phyloP scores from a whole-genome alignment of 768 basidiomycete species.

The Hygrophoropsis aurantiaca region DNA sequence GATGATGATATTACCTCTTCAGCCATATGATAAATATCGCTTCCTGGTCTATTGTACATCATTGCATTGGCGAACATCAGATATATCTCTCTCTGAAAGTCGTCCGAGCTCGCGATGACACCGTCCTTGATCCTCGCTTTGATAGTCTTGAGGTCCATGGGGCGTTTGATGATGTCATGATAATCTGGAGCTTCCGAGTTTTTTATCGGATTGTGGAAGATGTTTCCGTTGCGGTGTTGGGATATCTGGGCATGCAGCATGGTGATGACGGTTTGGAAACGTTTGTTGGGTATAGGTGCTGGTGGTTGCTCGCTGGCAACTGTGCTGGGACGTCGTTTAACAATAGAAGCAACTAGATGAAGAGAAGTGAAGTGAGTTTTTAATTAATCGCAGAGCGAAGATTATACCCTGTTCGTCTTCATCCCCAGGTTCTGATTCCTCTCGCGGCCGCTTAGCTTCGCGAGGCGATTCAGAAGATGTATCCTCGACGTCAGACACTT shows the following conservation, averaged over 20 bases:
- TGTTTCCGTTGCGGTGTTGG: constrained; percentile 83
- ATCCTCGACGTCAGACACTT: constrained; percentile 54
- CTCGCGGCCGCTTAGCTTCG: constrained; percentile 59
- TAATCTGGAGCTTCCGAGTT: constrained; percentile 89
- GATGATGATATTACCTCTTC: constrained; percentile 61
- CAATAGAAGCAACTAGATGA: constrained; percentile 2
- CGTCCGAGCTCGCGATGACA: constrained; percentile 72
- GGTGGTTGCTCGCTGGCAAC: constrained; percentile 14
- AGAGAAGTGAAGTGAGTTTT: background rate
- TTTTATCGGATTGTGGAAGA: constrained; percentile 90
- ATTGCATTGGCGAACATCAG: constrained; percentile 97
- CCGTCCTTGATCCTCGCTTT: constrained; percentile 86
- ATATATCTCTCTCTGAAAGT: constrained; percentile 87
- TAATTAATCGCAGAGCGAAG: background rate
- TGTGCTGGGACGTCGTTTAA: constrained; percentile 16
- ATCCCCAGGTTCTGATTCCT: constrained; percentile 65
- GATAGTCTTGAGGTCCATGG: constrained; percentile 95
- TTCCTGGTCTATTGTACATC: constrained; percentile 91
- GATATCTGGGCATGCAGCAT: constrained; percentile 82
- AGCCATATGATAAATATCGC: constrained; percentile 87
- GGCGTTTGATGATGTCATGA: constrained; percentile 87
- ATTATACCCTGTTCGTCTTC: constrained; percentile 61
- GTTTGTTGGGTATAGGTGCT: constrained; percentile 48
- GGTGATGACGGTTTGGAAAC: constrained; percentile 78
- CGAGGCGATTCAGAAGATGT: constrained; percentile 40